Base-by-base conservation (phyloP, 306 rosid genomes). In the Sicyos baderoa region DNA sequence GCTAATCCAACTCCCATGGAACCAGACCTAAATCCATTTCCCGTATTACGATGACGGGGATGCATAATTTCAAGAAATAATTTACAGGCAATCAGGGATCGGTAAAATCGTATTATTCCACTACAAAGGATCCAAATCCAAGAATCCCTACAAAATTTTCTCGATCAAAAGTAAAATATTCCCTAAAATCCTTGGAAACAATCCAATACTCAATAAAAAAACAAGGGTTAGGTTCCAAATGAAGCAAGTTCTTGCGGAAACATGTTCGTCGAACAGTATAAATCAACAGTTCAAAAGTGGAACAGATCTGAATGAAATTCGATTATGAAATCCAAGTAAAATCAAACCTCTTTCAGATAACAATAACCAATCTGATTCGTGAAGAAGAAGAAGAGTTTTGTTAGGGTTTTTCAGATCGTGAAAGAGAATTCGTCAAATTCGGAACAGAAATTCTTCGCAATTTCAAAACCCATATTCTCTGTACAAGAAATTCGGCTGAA, bases 21-120 rank as follows among this genome's bases (percentile, higher is more conserved):
- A 72, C 73, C 32, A 2, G 91, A 81, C 84, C 91, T 80, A 71
- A 79, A 86, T 52, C 85, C 91, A 79, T 82, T 86, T 63, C 88
- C 88, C 29, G 85, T 84, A 74, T 81, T 80, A 7, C 85, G 87
- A 32, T 84, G 83, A 37, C 83, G 87, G 16, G 81, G 74, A 62
- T 78, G 84, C 82, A 78, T 74, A 59, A 48, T 40, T 72, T 56
- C 7, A 56, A 72, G 15, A 23, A 45, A 12, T 2, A 22, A 57
- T 13, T 15, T 44, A 7, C 15, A 16, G 4, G 13, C 45, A 45
- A 40, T 6, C 45, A 40, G 45, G 42, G 25, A 40, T 40, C 40
- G 75, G 55, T 45, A 44, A 19, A 40, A 7, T 23, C 1, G 71
- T 22, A 25, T 21, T 14, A 48, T 7, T 25, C 44, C 7, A 40